Percentiles rank a stretch among this genome's conserved stretches.
These are phyloP conservation scores for Lavandula angustifolia DNA, from an alignment of 257 asterid genomes.

Conservation along the genomic window DNA sequence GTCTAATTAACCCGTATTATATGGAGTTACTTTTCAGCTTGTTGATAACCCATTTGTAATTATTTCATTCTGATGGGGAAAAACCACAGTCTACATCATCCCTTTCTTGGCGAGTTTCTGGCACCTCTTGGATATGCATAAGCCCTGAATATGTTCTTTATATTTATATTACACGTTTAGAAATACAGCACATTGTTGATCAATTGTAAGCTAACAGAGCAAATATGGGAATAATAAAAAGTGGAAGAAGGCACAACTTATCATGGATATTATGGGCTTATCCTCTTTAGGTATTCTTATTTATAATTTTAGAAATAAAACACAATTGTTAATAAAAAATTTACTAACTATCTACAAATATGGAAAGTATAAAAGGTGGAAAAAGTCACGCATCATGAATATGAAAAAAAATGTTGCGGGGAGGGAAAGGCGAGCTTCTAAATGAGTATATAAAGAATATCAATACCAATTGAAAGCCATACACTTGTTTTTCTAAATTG, in stretches of 20 bases:
- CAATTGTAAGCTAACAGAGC: conserved; percentile 10
- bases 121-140: not conserved
- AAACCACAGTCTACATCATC: not conserved
- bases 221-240: conserved; percentile 6
- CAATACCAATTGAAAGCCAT: no score
- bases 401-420: no score
- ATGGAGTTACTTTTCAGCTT: no score
- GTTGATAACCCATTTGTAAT: conserved; percentile 4
- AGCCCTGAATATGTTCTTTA: not conserved
- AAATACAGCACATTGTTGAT: conserved; percentile 2
- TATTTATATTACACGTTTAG: not conserved
- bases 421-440: no score
- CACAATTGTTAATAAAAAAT: not conserved
- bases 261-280: conserved; percentile 1
- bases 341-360: conserved; percentile 8
- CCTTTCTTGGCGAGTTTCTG: not conserved
- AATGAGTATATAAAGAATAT: no score
- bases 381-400: not conserved
- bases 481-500: no score
- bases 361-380: conserved; percentile 13
- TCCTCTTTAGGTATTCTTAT: not conserved
- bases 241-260: conserved; percentile 9
- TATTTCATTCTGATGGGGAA: conserved; percentile 5
- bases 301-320: conserved; percentile 3
- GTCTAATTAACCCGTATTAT: no score